phyloP scores from a whole-genome alignment of 148 eudicot genomes.

The Chenopodium quinoa region DNA sequence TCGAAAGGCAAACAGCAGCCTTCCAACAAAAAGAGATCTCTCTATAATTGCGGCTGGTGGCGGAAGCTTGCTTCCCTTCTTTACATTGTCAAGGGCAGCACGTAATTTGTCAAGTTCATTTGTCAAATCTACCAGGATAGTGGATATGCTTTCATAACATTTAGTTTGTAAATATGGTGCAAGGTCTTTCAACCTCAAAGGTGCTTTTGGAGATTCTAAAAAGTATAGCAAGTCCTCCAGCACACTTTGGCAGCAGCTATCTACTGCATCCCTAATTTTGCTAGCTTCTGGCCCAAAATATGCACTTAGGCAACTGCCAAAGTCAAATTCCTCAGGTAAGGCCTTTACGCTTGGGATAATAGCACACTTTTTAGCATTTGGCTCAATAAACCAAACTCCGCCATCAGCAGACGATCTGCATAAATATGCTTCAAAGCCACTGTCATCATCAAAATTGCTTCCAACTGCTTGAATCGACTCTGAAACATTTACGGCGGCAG shows the following conservation, averaged over 20 bases:
- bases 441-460: slow-evolving; percentile 34
- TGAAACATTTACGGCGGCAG: slow-evolving; percentile 48
- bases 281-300: slow-evolving; percentile 82
- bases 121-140: slow-evolving; percentile 62
- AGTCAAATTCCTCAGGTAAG: slow-evolving; percentile 58
- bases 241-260: slow-evolving; percentile 65
- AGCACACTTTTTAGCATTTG: slow-evolving; percentile 51
- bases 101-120: slow-evolving; percentile 64
- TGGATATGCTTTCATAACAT: slow-evolving; percentile 63
- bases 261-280: slow-evolving; percentile 86
- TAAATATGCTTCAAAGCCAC: slow-evolving; percentile 59
- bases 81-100: slow-evolving; percentile 44
- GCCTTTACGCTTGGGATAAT: slow-evolving; percentile 44
- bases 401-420: slow-evolving; percentile 57
- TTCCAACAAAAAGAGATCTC: slow-evolving; percentile 83
- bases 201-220: slow-evolving; percentile 92
- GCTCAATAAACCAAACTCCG: slow-evolving; percentile 83
- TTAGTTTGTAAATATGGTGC: slow-evolving; percentile 72
- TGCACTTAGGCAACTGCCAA: slow-evolving; percentile 70
- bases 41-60: slow-evolving; percentile 57
- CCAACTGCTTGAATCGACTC: slow-evolving; percentile 52
- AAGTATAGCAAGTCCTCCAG: slow-evolving; percentile 77
- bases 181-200: slow-evolving; percentile 64
- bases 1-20: slow-evolving; percentile 82
- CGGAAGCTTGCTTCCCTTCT: slow-evolving; percentile 29